These are phyloP conservation scores for Sphaerulina musiva DNA, from an alignment of 2,329 filamentous ascomycete genomes.

Conservation along the genomic window DNA sequence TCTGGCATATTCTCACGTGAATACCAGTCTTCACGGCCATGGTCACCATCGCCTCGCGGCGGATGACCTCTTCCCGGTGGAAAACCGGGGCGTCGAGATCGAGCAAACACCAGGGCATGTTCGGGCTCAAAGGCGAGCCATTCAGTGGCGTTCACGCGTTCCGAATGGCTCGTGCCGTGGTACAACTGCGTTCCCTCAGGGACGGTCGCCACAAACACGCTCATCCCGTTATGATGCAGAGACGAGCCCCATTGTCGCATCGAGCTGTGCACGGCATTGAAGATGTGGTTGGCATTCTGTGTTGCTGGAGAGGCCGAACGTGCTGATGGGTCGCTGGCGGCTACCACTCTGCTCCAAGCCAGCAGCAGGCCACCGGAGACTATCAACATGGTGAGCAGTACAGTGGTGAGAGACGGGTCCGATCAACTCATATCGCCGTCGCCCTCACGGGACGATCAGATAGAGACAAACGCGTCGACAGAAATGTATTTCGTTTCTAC, in stretches of 20 bases:
- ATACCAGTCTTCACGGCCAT: constrained; percentile 6
- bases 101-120: constrained; percentile 62
- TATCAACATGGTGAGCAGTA: background rate
- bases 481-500: background rate
- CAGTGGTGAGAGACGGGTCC: background rate
- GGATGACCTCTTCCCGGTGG: constrained; percentile 13
- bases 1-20: constrained; percentile 4
- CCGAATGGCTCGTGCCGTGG: constrained; percentile 50
- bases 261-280: constrained; percentile 66
- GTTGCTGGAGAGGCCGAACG: background rate
- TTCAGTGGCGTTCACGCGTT: constrained; percentile 51
- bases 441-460: background rate
- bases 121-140: constrained; percentile 75
- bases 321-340: background rate
- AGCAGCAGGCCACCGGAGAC: background rate
- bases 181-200: constrained; percentile 61
- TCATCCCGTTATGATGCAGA: constrained; percentile 68
- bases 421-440: background rate
- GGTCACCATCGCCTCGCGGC: background rate
- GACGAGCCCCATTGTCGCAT: constrained; percentile 70
- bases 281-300: constrained; percentile 43
- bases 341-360: background rate
- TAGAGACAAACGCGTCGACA: background rate
- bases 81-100: constrained; percentile 17
- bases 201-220: constrained; percentile 60